Evolutionary conservation across 2,329 filamentous ascomycete species (phyloP).

Genomic region (Paraphoma chrysanthemicola): DNA sequence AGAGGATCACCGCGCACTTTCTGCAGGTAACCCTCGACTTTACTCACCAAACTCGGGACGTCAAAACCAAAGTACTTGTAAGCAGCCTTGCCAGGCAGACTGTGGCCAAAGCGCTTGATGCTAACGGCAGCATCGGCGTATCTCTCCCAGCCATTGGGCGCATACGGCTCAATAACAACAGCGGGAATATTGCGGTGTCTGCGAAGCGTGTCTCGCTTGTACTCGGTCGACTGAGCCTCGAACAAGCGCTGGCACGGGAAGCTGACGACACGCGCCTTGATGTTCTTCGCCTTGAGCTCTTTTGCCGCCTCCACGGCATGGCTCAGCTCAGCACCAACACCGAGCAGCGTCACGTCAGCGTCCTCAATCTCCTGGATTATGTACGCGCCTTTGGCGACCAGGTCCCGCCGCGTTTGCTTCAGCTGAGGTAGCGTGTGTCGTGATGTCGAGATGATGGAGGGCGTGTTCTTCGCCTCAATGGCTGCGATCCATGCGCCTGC

Average conservation of each 20-base stretch:
- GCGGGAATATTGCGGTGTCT: conserved; percentile 51
- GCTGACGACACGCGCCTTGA: conserved; percentile 53
- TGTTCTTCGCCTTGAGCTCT: conserved; percentile 23
- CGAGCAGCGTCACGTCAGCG: conserved; percentile 56
- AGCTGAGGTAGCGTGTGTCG: conserved; percentile 57
- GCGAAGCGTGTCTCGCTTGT: conserved; percentile 53
- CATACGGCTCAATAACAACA: conserved; percentile 66
- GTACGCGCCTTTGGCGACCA: conserved; percentile 55
- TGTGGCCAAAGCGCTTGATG: conserved; percentile 57
- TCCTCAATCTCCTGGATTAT: conserved; percentile 52
- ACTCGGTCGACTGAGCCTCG: conserved; percentile 52
- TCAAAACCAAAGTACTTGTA: neutral
- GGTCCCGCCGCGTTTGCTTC: conserved; percentile 54
- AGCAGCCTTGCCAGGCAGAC: neutral
- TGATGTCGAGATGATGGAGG: too few relatives aligned
- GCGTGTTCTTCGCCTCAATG: too few relatives aligned
- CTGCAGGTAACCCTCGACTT: too few relatives aligned
- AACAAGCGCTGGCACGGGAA: conserved; percentile 58
- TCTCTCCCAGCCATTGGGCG: conserved; percentile 63
- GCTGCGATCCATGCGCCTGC: conserved; percentile 62
- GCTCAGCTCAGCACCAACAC: conserved; percentile 55
- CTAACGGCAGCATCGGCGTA: conserved; percentile 63
- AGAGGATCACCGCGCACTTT: too few relatives aligned
- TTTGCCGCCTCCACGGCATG: conserved; percentile 52
- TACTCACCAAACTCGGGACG: too few relatives aligned